Evolutionary conservation across 2,329 filamentous ascomycete species (phyloP).

Genomic region (Cytospora piceicola): DNA sequence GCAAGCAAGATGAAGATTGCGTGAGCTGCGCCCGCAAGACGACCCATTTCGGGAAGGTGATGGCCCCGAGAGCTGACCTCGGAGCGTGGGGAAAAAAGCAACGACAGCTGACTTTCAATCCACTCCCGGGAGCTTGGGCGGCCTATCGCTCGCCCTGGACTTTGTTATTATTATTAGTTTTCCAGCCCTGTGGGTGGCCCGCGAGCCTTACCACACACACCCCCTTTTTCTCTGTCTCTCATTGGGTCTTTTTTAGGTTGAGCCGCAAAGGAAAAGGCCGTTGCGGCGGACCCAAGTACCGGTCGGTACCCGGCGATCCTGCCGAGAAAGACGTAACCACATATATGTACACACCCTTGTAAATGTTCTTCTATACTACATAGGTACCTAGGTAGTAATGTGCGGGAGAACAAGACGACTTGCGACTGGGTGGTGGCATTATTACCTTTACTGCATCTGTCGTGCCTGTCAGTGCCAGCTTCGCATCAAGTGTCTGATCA

Average conservation of each 20-base stretch:
- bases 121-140: slow-evolving; percentile 17
- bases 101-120: neutral
- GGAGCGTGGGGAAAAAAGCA: slow-evolving; percentile 19
- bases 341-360: neutral
- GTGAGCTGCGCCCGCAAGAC: slow-evolving; percentile 3
- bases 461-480: neutral
- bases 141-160: slow-evolving; percentile 10
- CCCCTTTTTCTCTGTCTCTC: neutral
- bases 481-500: neutral
- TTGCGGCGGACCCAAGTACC: slow-evolving; percentile 20
- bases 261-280: slow-evolving; percentile 19
- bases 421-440: slow-evolving; percentile 16
- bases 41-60: slow-evolving; percentile 11
- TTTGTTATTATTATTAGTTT: neutral
- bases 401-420: slow-evolving; percentile 3
- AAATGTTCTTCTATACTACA: neutral
- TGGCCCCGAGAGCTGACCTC: slow-evolving; percentile 4
- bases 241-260: slow-evolving; percentile 7
- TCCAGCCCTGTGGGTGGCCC: slow-evolving; percentile 13
- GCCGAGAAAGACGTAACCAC: neutral
- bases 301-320: slow-evolving; percentile 3
- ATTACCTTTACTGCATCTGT: neutral
- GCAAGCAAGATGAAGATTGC: slow-evolving; percentile 18
- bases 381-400: too few species aligned
- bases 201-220: neutral